A percentile compares a stretch with the other conserved stretches of the same genome.
Evolutionary conservation across 176 grass and related monocot genomes (phyloP).

Genomic region (Phoenix dactylifera): DNA sequence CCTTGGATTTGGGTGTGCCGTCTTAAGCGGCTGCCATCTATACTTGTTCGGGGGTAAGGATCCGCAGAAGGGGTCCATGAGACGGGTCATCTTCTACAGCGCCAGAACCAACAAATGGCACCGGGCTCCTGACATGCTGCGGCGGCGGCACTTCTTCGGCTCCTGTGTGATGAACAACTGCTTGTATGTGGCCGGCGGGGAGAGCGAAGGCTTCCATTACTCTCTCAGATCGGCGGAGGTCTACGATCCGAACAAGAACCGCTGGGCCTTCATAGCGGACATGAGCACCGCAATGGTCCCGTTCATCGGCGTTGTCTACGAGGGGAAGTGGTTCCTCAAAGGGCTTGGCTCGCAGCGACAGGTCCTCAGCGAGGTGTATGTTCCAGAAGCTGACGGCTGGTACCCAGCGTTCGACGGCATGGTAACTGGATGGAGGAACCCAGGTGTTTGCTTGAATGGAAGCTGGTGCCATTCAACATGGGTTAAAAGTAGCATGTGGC

Average conservation of each 20-base stretch:
- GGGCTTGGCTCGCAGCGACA: constrained; percentile 38
- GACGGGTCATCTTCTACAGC: constrained; percentile 76
- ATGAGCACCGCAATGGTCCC: constrained; percentile 56
- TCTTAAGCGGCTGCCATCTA: constrained; percentile 61
- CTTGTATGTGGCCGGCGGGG: constrained; percentile 66
- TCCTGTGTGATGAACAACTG: constrained; percentile 51
- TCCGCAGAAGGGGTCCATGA: constrained; percentile 33
- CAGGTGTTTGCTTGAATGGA: constrained; percentile 43
- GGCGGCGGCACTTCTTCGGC: constrained; percentile 45
- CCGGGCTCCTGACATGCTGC: constrained; percentile 69
- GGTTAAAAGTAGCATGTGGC: too few species aligned
- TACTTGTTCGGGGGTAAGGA: constrained; percentile 58
- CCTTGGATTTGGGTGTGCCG: constrained; percentile 55
- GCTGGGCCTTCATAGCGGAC: constrained; percentile 59
- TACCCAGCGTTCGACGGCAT: constrained; percentile 39
- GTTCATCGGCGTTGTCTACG: constrained; percentile 44
- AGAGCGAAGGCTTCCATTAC: constrained; percentile 29
- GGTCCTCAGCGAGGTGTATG: constrained; percentile 57
- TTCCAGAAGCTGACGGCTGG: constrained; percentile 38
- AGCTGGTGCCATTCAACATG: too few species aligned
- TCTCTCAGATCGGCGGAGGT: constrained; percentile 44
- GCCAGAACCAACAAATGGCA: constrained; percentile 72
- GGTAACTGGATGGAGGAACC: constrained; percentile 65
- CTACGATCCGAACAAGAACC: constrained; percentile 70
- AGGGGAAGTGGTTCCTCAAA: constrained; percentile 76